Base-by-base conservation (phyloP, 441 rosid species). In the Arabidopsis hybrid region DNA sequence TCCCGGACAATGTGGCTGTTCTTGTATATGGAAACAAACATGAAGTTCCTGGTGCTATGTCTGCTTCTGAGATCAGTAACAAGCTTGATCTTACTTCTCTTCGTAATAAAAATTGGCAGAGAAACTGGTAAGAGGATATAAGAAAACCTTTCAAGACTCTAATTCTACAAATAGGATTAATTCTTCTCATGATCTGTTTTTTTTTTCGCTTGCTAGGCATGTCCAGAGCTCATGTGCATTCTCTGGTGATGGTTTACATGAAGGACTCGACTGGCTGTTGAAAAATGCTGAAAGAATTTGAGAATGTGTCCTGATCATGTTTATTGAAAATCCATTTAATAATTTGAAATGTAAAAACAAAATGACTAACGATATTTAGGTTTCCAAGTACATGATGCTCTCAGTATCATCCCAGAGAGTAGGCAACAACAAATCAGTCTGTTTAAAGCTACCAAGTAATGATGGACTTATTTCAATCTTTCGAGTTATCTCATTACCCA, bases 141-240 rank as follows among this genome's bases (percentile, higher is more conserved):
- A 21, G 46, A 2, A 7, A 58, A n/a, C 34, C 60, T 47, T 45
- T 3, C 8, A 45, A 5, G 34, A 16, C n/a, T 50, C 45, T 57
- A 57, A 10, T 46, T 43, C 1, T 58, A 26, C 7, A 0, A 66
- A 49, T 13, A 56, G 34, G 32, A 32, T 32, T 60, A 14, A 32
- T 21, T 68, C 8, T 61, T 64, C 39, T 57, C 11, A 29, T 39
- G 5, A 12, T 7, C 5, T 21, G 6, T 36, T 32, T 53, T 46
- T 43, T 55, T 64, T 60, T 40, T 74, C 3, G 16, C 16, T 53
- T 74, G 60, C 80, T 66, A 90, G 97, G 97, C 90, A 92, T 78
- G 86, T 87, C 64, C 97, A 89, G 83, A 92, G 91, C 87, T 89
- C 95, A 35, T 89, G 97, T 45, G 97, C 96, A 76, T 75, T 91